Percentiles rank a stretch among this genome's conserved stretches.
phyloP scores from a whole-genome alignment of 2,329 filamentous ascomycete species.

The Proliferodiscus dingleyae region DNA sequence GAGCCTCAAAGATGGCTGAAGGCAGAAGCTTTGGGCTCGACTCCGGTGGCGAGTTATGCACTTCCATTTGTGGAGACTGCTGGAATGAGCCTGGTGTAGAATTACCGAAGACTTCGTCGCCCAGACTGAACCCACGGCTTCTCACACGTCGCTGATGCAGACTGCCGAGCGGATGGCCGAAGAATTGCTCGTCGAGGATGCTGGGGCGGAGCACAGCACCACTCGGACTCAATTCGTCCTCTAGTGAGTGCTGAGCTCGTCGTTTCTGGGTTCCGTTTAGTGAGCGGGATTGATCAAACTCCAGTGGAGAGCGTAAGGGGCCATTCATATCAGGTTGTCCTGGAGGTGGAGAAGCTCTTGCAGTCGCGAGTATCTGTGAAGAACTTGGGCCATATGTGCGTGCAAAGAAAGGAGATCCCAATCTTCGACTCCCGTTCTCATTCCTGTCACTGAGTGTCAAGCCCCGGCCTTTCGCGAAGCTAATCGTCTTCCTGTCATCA shows the following conservation, averaged over 20 bases:
- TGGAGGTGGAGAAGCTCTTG: conserved; percentile 13
- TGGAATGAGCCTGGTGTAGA: conserved; percentile 21
- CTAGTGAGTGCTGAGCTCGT: conserved; percentile 26
- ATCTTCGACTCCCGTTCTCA: conserved; percentile 10
- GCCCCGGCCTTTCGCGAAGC: conserved; percentile 10
- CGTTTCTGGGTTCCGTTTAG: conserved; percentile 29
- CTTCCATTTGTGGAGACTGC: conserved; percentile 5
- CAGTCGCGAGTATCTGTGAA: conserved; percentile 25
- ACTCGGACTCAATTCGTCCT: conserved; percentile 25
- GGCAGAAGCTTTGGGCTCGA: conserved; percentile 28
- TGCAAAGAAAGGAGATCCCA: conserved; percentile 41
- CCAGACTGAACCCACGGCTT: conserved; percentile 31
- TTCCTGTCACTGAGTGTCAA: conserved; percentile 5
- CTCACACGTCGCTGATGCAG: conserved; percentile 28
- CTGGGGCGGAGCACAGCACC: conserved; percentile 24
- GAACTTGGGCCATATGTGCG: conserved; percentile 60
- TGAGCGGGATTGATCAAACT: conserved; percentile 23
- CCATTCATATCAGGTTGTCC: conserved; percentile 11
- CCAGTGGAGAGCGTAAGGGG: conserved; percentile 28
- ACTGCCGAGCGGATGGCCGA: conserved; percentile 22
- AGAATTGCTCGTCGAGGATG: conserved; percentile 29
- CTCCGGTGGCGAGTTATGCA: not conserved
- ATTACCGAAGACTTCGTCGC: conserved; percentile 25
- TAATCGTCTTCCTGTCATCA: not conserved
- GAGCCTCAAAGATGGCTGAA: conserved; percentile 25